Conservation (phyloP, 768 basidiomycete species). For the Auricularia sp. region DNA sequence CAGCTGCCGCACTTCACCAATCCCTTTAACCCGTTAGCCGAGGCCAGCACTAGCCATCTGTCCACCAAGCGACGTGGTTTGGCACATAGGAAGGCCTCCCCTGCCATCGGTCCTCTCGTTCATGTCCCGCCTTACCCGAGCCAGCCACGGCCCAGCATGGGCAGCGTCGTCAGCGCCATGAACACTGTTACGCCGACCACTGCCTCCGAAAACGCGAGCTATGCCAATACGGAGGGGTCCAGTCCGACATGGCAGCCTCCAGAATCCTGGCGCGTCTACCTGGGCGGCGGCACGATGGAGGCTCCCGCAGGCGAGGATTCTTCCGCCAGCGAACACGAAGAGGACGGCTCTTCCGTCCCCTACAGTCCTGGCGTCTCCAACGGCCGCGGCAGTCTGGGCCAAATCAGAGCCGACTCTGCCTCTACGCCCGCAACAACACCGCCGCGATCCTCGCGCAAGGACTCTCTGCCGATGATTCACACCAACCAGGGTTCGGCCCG, state of each 20-base stretch:
- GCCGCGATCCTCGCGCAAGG: background rate
- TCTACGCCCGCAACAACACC: background rate
- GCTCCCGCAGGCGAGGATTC: background rate
- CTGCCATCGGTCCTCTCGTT: background rate
- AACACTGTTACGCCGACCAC: background rate
- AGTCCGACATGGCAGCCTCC: constrained; percentile 1
- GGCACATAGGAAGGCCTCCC: background rate
- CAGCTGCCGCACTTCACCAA: constrained; percentile 24
- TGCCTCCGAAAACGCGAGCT: background rate
- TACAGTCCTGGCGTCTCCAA: background rate
- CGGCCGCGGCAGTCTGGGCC: background rate
- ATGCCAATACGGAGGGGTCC: background rate
- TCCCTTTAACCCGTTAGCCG: constrained; percentile 22
- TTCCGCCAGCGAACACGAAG: background rate
- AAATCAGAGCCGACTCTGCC: background rate
- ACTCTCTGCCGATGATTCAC: background rate
- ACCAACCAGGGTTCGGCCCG: background rate
- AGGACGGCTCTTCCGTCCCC: background rate
- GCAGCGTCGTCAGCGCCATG: background rate
- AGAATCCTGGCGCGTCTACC: background rate
- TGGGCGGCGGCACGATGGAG: background rate
- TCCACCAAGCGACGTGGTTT: background rate
- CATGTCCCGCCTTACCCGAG: background rate
- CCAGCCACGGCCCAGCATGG: background rate
- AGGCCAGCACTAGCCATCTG: background rate